A percentile compares a stretch with the other conserved stretches of the same genome.
Conservation (phyloP, 2,329 filamentous ascomycete genomes). For the Trichoderma endophyticum region DNA sequence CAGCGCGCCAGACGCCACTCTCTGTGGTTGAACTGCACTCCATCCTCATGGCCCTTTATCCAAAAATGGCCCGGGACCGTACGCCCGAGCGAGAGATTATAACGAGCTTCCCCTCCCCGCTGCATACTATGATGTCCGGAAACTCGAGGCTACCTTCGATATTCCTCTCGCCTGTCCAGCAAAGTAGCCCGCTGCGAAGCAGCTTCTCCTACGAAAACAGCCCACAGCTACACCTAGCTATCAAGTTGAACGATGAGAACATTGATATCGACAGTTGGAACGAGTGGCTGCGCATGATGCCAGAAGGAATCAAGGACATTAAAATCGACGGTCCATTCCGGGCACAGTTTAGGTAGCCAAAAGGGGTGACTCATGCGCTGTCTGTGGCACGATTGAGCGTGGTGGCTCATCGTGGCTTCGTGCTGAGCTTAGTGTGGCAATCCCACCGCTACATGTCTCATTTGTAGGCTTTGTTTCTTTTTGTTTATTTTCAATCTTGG, state of each 20-base stretch:
- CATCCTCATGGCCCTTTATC: slow-evolving; percentile 50
- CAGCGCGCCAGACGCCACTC: slow-evolving; percentile 43
- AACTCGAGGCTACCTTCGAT: slow-evolving; percentile 55
- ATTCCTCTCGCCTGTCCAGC: slow-evolving; percentile 50
- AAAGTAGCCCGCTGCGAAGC: slow-evolving; percentile 37
- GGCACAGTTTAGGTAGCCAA: slow-evolving; percentile 24
- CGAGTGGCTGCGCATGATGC: slow-evolving; percentile 58
- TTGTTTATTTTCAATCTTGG: slow-evolving; percentile 3
- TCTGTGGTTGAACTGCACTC: slow-evolving; percentile 54
- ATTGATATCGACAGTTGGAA: slow-evolving; percentile 53
- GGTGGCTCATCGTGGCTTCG: not conserved
- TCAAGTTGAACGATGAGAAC: slow-evolving; percentile 50
- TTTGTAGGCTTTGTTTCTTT: slow-evolving; percentile 4
- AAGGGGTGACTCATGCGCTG: not conserved
- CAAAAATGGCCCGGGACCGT: slow-evolving; percentile 50
- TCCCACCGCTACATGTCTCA: not conserved
- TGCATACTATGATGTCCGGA: slow-evolving; percentile 55
- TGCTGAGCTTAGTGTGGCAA: not conserved
- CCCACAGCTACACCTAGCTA: slow-evolving; percentile 48
- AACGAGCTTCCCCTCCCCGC: slow-evolving; percentile 50
- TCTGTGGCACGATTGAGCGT: not conserved
- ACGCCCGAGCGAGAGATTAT: slow-evolving; percentile 46
- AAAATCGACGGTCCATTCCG: slow-evolving; percentile 52
- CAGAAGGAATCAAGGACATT: slow-evolving; percentile 53
- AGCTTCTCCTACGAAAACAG: slow-evolving; percentile 43